Evolutionary conservation across 148 eudicot genomes (phyloP).

Genomic region (Camellia lanceoleosa): DNA sequence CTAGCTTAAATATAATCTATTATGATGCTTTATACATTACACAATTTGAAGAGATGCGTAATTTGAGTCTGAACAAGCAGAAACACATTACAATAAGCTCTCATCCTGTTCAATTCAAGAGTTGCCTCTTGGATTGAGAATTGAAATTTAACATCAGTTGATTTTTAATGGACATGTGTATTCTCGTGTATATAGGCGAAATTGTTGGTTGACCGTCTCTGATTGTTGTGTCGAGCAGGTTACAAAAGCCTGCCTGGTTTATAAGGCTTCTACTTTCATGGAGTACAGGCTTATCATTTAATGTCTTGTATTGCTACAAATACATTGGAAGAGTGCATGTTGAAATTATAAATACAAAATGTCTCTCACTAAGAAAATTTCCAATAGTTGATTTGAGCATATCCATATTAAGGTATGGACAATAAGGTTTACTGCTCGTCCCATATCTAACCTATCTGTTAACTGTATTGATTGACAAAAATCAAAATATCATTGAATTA

Average conservation of each 20-base stretch:
- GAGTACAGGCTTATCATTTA: not conserved
- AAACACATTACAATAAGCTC: not conserved
- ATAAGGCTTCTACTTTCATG: not conserved
- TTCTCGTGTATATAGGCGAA: not conserved
- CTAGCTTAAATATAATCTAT: not conserved
- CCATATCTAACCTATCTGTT: not conserved
- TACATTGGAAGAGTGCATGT: not conserved
- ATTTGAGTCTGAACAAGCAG: not conserved
- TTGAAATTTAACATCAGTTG: not conserved
- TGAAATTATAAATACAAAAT: not conserved
- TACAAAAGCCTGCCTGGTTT: slow-evolving; percentile 8
- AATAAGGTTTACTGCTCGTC: not conserved
- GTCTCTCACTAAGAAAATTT: not conserved
- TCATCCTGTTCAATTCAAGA: not conserved
- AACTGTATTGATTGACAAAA: not conserved
- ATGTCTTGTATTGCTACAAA: not conserved
- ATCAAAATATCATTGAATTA: not conserved
- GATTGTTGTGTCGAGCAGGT: not conserved
- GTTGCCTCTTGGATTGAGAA: not conserved
- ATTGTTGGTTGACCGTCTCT: not conserved
- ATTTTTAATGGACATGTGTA: not conserved
- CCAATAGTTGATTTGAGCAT: not conserved
- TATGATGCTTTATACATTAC: not conserved
- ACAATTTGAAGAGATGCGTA: not conserved
- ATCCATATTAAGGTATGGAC: not conserved